Evolutionary conservation across 805 yeast species (phyloP), one percentile per base, ranked within the genome.

Genomic region (Starmerella davenportii): DNA sequence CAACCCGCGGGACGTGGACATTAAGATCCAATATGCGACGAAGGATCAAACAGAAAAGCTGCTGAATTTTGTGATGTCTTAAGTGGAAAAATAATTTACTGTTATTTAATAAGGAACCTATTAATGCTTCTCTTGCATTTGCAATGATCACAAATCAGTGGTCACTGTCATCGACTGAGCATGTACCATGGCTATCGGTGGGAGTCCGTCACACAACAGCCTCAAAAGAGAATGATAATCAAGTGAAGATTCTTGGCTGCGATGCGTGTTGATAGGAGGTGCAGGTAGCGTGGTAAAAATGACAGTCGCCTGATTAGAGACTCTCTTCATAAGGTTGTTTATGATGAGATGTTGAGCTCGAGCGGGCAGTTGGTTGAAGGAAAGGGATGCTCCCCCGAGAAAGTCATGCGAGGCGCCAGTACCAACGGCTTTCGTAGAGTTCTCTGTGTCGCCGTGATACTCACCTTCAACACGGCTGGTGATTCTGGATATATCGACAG

Each of bases 121-220:
- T n/a, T 21, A n/a, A 23, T 32, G n/a, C 21, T 15, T 16, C 8
- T 11, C 4, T 17, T 14, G n/a, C n/a, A n/a, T n/a, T n/a, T n/a
- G n/a, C n/a, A n/a, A n/a, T n/a, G n/a, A n/a, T n/a, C n/a, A 85
- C 44, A 87, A 62, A 25, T 93, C 90, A 4, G 95, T 85, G 0
- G 98, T 87, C 2, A 87, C 98, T 0, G 98, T 90, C 66, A 90
- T 84, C 0, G 93, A 78, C 60, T 82, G 93, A 0, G 95, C 81
- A 52, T 90, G 87, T 39, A 90, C 67, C 44, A 90, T 58, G 54
- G 90, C 54, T 1, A 73, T 67, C 0, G 96, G 95, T 0, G 95
- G 95, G 30, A 90, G 60, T 4, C 70, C 81, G 33, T 73, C 70
- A 40, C 87, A 65, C 90, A 95, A 81, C 4, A 79, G 57, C 35